Base-by-base conservation (phyloP, 2,329 filamentous ascomycete genomes). In the Penicillium fuscoglaucum region DNA sequence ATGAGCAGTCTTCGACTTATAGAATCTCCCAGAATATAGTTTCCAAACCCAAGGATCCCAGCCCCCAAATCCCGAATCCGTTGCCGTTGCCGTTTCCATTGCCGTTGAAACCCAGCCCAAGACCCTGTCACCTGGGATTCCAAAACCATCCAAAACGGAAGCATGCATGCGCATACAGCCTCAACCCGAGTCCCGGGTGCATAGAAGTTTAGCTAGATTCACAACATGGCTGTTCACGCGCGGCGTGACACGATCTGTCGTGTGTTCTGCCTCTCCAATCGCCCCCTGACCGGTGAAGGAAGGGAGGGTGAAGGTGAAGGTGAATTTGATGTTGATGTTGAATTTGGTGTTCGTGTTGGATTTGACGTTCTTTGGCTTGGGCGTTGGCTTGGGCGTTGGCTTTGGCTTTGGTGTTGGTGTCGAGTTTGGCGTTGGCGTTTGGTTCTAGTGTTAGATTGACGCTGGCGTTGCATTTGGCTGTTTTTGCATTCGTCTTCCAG, bases 51-150 rank as follows among this genome's bases (percentile, higher is more conserved):
- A n/a, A 28, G 4, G 8, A 10, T 43, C 7, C n/a, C 28, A 21
- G 10, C n/a, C 4, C 19, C n/a, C n/a, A 1, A 19, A 28, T 37
- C 17, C 17, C 6, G 4, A 4, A 24, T 2, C n/a, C 13, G 6
- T 5, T 41, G 26, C 31, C 24, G 39, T 46, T 43, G 8, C 17
- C 8, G 8, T 45, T 43, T 6, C 24, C 13, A 4, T 12, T 35
- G 21, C 41, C n/a, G 21, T 40, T 37, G 6, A 15, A 26, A 24
- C 6, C n/a, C 35, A 48, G 33, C 28, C 43, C 43, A 19, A 48
- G 13, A 13, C 50, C 43, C 50, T 19, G 50, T 21, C n/a, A 35
- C n/a, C 35, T 35, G 44, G 50, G n/a, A 57, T 57, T 57, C 6
- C 15, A 37, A n/a, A 29, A 17, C 29, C 43, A 26, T 40, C 48